Conservation (phyloP, 768 basidiomycete genomes). For the Leucocoprinus leucothites region DNA sequence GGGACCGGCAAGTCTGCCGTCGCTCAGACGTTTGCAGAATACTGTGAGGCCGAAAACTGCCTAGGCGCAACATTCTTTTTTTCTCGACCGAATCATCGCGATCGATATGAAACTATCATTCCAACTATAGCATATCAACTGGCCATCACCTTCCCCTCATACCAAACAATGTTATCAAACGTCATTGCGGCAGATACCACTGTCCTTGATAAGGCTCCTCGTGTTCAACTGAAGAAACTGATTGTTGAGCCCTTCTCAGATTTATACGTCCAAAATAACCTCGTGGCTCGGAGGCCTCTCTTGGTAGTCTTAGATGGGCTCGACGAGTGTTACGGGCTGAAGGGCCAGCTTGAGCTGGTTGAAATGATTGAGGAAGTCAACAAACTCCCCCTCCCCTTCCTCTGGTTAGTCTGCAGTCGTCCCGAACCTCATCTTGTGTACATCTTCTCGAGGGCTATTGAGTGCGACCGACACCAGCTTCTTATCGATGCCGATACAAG, state of each 20-base stretch:
- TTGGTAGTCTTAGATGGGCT: conserved; percentile 10
- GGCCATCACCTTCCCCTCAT: background rate
- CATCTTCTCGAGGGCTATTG: background rate
- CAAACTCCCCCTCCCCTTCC: background rate
- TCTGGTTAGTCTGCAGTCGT: conserved; percentile 5
- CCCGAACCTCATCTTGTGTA: background rate
- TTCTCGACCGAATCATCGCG: background rate
- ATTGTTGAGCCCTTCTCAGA: background rate
- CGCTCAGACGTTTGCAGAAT: conserved; percentile 7
- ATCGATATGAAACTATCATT: background rate
- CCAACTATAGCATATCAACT: conserved; percentile 11
- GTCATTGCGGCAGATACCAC: background rate
- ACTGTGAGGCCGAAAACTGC: background rate
- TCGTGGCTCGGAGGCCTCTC: background rate
- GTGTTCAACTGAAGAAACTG: conserved; percentile 3
- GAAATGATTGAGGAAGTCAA: background rate
- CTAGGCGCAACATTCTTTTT: conserved; percentile 12
- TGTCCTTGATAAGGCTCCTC: conserved; percentile 4
- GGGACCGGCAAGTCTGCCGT: conserved; percentile 13
- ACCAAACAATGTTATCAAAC: background rate
- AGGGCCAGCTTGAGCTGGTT: background rate
- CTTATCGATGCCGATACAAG: background rate
- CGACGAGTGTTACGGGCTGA: conserved; percentile 8
- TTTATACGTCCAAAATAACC: background rate
- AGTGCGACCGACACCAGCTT: background rate